phyloP scores from a whole-genome alignment of 2,329 filamentous ascomycete genomes.

The Xylaria sp. region DNA sequence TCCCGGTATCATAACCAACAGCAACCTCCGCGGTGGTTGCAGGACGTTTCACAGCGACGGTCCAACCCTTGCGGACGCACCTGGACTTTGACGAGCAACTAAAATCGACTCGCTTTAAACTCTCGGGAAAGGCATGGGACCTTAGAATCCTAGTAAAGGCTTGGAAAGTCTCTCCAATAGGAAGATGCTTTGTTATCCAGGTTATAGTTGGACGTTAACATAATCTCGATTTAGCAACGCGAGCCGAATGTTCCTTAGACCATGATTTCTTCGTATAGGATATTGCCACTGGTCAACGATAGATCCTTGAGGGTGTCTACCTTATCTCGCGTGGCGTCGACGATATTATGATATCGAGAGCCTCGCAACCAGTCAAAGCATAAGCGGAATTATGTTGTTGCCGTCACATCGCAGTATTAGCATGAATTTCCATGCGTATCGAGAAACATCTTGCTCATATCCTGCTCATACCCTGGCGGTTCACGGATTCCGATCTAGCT shows the following conservation, averaged over 20 bases:
- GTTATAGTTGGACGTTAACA: conserved; percentile 8
- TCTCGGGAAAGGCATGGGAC: conserved; percentile 12
- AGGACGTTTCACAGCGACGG: conserved; percentile 14
- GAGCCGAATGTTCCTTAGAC: not conserved
- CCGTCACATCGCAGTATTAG: not conserved
- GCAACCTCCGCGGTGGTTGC: not conserved
- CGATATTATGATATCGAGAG: not conserved
- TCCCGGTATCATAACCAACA: not conserved
- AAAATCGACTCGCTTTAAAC: conserved; percentile 16
- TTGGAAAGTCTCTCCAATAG: not conserved
- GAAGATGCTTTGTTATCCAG: not conserved
- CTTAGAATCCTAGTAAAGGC: conserved; percentile 7
- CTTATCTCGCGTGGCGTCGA: not conserved
- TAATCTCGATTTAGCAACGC: not conserved
- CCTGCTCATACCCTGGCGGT: conserved; percentile 13
- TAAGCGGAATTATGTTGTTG: not conserved
- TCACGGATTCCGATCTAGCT: not conserved
- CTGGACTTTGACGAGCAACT: conserved; percentile 22
- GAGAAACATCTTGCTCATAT: not conserved
- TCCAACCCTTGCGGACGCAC: conserved; percentile 23
- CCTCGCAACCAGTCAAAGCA: conserved; percentile 10
- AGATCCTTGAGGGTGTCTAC: not conserved
- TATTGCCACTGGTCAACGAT: not conserved
- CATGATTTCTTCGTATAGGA: conserved; percentile 6
- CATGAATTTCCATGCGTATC: not conserved